phyloP scores from a whole-genome alignment of 371 early-diverging fungal genomes.

The Syncephalastrum sp. region DNA sequence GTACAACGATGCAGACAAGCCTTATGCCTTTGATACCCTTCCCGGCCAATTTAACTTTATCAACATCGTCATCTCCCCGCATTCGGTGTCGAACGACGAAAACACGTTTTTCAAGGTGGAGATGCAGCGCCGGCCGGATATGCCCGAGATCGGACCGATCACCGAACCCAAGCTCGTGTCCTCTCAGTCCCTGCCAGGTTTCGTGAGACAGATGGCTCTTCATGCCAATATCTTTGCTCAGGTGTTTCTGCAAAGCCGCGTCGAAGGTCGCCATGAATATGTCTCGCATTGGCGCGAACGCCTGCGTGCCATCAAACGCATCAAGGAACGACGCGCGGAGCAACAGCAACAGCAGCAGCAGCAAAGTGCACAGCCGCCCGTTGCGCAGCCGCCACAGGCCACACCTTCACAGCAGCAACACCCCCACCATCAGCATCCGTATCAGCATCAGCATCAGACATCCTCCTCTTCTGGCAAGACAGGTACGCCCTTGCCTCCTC shows the following conservation, averaged over 20 bases:
- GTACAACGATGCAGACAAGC: slow-evolving; percentile 85
- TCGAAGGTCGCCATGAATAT: slow-evolving; percentile 59
- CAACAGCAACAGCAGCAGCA: slow-evolving; percentile 11
- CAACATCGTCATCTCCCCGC: slow-evolving; percentile 83
- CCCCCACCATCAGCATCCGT: not conserved
- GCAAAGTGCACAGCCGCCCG: slow-evolving; percentile 2
- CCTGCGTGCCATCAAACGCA: slow-evolving; percentile 81
- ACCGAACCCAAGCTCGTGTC: slow-evolving; percentile 83
- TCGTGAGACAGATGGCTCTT: slow-evolving; percentile 83
- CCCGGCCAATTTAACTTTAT: slow-evolving; percentile 95
- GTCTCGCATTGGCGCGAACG: slow-evolving; percentile 86
- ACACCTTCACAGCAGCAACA: slow-evolving; percentile 7
- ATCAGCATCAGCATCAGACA: not conserved
- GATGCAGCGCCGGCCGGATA: slow-evolving; percentile 73
- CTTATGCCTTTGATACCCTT: slow-evolving; percentile 86
- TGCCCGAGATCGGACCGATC: slow-evolving; percentile 85
- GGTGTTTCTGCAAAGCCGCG: slow-evolving; percentile 64
- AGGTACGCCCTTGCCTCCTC: not conserved
- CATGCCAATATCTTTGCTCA: slow-evolving; percentile 92
- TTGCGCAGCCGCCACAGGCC: slow-evolving; percentile 3
- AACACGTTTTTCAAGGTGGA: slow-evolving; percentile 61
- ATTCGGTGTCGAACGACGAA: slow-evolving; percentile 54
- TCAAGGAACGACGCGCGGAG: slow-evolving; percentile 46
- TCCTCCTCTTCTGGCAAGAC: not conserved
- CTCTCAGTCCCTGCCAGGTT: slow-evolving; percentile 70